Conservation (phyloP, 1,139 yeast genomes). For the Yamadazyma dendronema region DNA sequence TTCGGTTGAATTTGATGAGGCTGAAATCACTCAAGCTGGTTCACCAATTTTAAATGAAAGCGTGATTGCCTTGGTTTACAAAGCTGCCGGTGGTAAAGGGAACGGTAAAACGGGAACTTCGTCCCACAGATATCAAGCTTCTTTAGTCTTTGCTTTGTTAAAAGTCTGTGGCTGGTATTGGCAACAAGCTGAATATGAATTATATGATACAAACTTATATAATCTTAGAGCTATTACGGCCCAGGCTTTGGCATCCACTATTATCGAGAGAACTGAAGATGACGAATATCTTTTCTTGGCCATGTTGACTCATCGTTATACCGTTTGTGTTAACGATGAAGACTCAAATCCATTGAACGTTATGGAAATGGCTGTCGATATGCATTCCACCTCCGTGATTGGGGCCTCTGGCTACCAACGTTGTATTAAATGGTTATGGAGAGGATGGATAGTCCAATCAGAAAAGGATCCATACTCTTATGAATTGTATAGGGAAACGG, state of each 20-base stretch:
- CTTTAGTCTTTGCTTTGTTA: constrained; percentile 65
- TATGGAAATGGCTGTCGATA: constrained; percentile 80
- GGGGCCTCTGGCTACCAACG: constrained; percentile 81
- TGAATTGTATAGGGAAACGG: constrained; percentile 59
- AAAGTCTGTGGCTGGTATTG: constrained; percentile 81
- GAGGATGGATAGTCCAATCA: constrained; percentile 87
- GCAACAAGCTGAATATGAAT: constrained; percentile 56
- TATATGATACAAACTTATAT: constrained; percentile 67
- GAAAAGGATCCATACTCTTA: constrained; percentile 68
- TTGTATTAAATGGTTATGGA: constrained; percentile 87
- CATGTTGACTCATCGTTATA: constrained; percentile 74
- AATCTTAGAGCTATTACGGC: constrained; percentile 64
- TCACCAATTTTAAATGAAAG: constrained; percentile 61
- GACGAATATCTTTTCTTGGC: constrained; percentile 70
- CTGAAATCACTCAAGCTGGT: constrained; percentile 52
- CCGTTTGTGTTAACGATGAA: constrained; percentile 59
- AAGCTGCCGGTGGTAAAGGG: constrained; percentile 83
- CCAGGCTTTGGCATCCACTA: constrained; percentile 64
- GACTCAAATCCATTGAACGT: constrained; percentile 69
- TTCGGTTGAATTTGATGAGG: constrained; percentile 57
- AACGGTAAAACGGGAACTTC: constrained; percentile 56
- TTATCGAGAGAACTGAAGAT: constrained; percentile 60
- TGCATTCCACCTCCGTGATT: constrained; percentile 76
- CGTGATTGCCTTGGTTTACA: constrained; percentile 58
- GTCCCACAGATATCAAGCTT: constrained; percentile 63